Percentiles rank a stretch among this genome's conserved stretches.
These are phyloP conservation scores for Oehlia diaphana DNA, from an alignment of 192 early-diverging fungal species.

Conservation along the genomic window DNA sequence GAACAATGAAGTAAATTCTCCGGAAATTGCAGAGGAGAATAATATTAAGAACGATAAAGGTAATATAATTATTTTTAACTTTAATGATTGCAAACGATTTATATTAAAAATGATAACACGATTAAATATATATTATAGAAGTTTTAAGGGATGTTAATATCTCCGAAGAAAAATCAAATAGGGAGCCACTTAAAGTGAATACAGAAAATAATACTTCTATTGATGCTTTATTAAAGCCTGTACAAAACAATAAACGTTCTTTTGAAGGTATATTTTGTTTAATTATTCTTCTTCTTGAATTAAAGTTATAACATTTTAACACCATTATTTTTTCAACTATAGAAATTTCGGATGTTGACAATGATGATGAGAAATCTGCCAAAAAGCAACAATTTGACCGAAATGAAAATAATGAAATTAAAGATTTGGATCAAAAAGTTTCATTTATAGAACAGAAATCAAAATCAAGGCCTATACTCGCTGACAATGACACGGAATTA, in stretches of 20 bases:
- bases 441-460: not conserved
- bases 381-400: conserved; percentile 2
- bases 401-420: conserved; percentile 1
- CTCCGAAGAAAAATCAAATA: not conserved
- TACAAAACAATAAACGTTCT: conserved; percentile 17
- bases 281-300: not conserved
- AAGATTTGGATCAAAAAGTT: not conserved
- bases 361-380: not conserved
- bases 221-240: conserved; percentile 31
- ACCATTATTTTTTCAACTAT: not conserved
- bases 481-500: conserved; percentile 20
- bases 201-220: conserved; percentile 31
- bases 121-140: not conserved
- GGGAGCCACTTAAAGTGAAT: conserved; percentile 19
- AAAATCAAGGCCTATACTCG: not conserved
- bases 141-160: not conserved
- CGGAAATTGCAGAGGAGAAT: not conserved
- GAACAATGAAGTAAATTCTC: not conserved
- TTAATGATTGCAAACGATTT: not conserved
- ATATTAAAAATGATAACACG: not conserved
- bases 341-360: not conserved
- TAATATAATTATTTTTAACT: not conserved
- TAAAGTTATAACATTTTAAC: not conserved
- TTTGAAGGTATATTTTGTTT: not conserved
- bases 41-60: not conserved